Evolutionary conservation across 768 basidiomycete genomes (phyloP).

Genomic region (Dentipellis sp.): DNA sequence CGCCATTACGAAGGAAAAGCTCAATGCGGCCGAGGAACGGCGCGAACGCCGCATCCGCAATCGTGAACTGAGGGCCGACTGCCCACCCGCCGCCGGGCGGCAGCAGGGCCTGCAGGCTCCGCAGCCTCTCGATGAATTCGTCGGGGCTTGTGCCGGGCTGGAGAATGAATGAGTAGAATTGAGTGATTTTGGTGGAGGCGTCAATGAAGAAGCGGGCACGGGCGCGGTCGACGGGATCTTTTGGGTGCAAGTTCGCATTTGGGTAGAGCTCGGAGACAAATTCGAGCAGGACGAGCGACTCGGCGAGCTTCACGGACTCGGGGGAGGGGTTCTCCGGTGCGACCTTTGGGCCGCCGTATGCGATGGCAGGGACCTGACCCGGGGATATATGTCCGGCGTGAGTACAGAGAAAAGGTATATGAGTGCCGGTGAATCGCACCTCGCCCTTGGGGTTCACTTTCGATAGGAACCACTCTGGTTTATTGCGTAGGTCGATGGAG

Average conservation of each 20-base stretch:
- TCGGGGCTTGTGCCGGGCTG: conserved; percentile 26
- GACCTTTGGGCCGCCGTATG: conserved; percentile 51
- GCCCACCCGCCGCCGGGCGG: conserved; percentile 31
- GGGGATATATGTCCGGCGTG: too few species aligned
- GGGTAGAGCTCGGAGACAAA: conserved; percentile 56
- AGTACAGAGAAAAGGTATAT: too few species aligned
- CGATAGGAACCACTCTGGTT: conserved; percentile 57
- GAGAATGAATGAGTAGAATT: conserved; percentile 26
- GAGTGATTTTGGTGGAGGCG: conserved; percentile 32
- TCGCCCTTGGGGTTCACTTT: conserved; percentile 55
- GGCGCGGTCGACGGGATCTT: conserved; percentile 47
- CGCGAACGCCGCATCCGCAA: conserved; percentile 24
- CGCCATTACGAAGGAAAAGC: conserved; percentile 24
- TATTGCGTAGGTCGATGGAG: conserved; percentile 51
- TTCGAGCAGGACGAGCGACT: conserved; percentile 52
- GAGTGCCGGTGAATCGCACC: conserved; percentile 24
- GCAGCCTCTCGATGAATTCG: conserved; percentile 30
- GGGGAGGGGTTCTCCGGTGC: conserved; percentile 39
- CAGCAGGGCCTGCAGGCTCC: conserved; percentile 38
- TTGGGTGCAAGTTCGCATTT: conserved; percentile 37
- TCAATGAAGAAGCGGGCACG: conserved; percentile 52
- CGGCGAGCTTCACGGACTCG: conserved; percentile 44
- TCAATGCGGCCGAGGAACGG: not conserved
- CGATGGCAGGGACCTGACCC: conserved; percentile 43
- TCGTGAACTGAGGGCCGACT: conserved; percentile 34